Evolutionary conservation across 345 rosid species (phyloP), one percentile per base, ranked within the genome.

Genomic region (Acer yangbiense): DNA sequence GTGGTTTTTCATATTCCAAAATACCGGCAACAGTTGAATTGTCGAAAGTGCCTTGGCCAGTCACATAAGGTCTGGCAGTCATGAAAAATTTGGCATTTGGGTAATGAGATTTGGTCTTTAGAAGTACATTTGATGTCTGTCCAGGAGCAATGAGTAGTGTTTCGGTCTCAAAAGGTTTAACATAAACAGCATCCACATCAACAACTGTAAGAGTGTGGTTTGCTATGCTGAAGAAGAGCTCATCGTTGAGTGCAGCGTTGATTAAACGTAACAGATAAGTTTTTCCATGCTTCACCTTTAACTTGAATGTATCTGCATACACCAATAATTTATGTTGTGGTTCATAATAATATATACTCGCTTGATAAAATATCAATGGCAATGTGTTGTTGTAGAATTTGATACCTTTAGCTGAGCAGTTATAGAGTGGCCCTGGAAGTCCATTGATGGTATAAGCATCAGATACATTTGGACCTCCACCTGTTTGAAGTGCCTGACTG

Each of bases 401-500:
- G 13, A 9, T 76, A 92, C 95, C 95, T 69, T 90, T 89, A 21
- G 90, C 79, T 1, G 96, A 94, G 82, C 97, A 92, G 75, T 92
- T 92, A 75, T 94, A 89, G 25, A 91, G 71, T 4, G 92, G 93
- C 68, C 98, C 98, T 44, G 96, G 91, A 69, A 88, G 86, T 18
- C 93, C 93, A 74, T 93, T 90, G 72, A 93, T 85, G 10, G 96
- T 90, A 82, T 87, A 92, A 39, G 93, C 96, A 73, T 92, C 90
- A 3, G 94, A 94, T 12, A 91, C 94, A 85, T 92, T 92, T 65
- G 98, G 95, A 48, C 92, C 92, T 55, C 85, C 93, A 66, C 97
- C 94, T 12, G 91, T 89, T 75, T 86, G 89, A 1, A 91, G 76
- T 27, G 97, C 94, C 72, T 92, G 96, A 9, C 70, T 85, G 17